These are phyloP conservation scores for Clarireedia homoeocarpa DNA, from an alignment of 2,329 filamentous ascomycete species.

Conservation along the genomic window DNA sequence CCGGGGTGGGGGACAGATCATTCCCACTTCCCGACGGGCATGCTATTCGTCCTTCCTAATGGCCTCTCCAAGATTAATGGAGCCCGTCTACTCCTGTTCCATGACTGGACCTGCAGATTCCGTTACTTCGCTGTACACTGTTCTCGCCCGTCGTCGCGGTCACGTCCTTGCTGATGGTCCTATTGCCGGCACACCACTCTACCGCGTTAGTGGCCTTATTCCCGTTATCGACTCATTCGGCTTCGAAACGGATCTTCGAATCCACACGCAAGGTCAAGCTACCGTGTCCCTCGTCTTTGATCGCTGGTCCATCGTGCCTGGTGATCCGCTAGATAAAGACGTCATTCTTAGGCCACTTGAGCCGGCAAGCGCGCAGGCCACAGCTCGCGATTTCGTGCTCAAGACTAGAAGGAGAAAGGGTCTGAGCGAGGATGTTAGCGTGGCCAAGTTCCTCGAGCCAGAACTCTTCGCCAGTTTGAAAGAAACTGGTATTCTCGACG, in stretches of 20 bases:
- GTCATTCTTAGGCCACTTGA: constrained; percentile 77
- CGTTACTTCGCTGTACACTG: constrained; percentile 83
- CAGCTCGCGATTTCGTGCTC: constrained; percentile 89
- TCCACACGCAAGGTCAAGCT: constrained; percentile 89
- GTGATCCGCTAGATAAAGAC: constrained; percentile 86
- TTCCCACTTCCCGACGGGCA: constrained; percentile 84
- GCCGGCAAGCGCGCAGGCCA: constrained; percentile 79
- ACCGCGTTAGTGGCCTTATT: constrained; percentile 82
- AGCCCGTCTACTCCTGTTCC: constrained; percentile 85
- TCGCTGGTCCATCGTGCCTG: constrained; percentile 90
- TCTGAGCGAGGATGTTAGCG: constrained; percentile 87
- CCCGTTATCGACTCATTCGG: constrained; percentile 97
- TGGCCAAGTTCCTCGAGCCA: constrained; percentile 92
- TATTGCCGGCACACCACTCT: constrained; percentile 88
- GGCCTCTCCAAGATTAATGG: constrained; percentile 93
- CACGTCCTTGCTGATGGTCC: constrained; percentile 93
- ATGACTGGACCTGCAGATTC: constrained; percentile 90
- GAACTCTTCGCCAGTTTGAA: constrained; percentile 84
- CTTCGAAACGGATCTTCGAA: constrained; percentile 94
- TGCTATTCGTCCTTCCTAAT: constrained; percentile 96
- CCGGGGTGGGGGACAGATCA: constrained; percentile 92
- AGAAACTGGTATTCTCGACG: constrained; percentile 80
- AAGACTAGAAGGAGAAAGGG: constrained; percentile 94
- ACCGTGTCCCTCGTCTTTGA: constrained; percentile 91
- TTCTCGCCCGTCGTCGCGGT: constrained; percentile 77